phyloP scores from a whole-genome alignment of 305 asterid species.

The Fraxinus sp. region DNA sequence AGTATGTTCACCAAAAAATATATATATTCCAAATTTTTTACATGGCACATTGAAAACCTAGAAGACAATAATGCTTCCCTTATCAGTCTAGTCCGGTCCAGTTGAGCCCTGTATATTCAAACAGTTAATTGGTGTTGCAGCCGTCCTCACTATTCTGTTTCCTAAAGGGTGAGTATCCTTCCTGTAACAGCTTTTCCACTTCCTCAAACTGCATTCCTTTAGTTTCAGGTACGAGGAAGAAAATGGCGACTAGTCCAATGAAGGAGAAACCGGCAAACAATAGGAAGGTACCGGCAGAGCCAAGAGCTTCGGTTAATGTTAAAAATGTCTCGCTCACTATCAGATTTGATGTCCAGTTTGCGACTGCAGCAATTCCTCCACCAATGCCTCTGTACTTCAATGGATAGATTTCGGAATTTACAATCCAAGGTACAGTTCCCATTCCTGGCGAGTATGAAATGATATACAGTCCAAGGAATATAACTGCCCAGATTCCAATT shows the following conservation, averaged over 20 bases:
- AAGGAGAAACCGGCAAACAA: conserved; percentile 62
- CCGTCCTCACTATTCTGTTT: conserved; percentile 22
- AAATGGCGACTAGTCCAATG: conserved; percentile 47
- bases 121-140: conserved; percentile 7
- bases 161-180: conserved; percentile 51
- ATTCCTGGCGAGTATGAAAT: conserved; percentile 69
- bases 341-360: conserved; percentile 71
- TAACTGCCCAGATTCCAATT: conserved; percentile 58
- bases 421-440: conserved; percentile 77
- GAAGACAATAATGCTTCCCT: background rate
- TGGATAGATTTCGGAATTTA: conserved; percentile 74
- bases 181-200: conserved; percentile 59
- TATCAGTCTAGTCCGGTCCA: background rate
- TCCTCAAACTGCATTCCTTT: conserved; percentile 66
- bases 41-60: background rate
- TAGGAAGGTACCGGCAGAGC: conserved; percentile 65
- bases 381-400: conserved; percentile 64
- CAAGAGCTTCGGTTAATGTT: conserved; percentile 57
- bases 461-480: conserved; percentile 54
- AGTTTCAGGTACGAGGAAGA: conserved; percentile 71
- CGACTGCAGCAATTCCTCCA: conserved; percentile 70
- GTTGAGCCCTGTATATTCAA: background rate
- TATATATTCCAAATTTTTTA: background rate
- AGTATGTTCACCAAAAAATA: background rate
- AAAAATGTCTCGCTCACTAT: conserved; percentile 59